Conservation (phyloP, 306 rosid genomes). For the Cucurbita moschata region DNA sequence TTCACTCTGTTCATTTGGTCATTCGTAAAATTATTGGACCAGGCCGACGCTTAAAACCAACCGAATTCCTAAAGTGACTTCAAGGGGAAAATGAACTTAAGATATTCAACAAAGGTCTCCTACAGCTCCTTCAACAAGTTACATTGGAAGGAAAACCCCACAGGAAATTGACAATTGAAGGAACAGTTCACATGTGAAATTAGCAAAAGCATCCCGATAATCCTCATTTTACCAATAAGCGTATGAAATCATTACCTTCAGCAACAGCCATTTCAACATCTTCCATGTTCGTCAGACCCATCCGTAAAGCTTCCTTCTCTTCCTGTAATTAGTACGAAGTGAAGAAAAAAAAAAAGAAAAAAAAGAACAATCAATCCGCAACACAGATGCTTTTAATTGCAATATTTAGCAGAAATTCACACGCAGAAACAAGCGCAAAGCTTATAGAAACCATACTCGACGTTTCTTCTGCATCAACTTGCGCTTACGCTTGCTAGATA, state of each 20-base stretch:
- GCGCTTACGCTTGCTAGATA: conserved; percentile 88
- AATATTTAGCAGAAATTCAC: not conserved
- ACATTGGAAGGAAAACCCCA: not conserved
- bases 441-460: conserved; percentile 28
- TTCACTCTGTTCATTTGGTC: too few relatives aligned
- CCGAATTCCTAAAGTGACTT: not conserved
- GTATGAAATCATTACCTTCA: conserved; percentile 28
- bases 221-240: not conserved
- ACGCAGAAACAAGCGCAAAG: not conserved
- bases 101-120: not conserved
- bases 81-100: not conserved
- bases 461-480: conserved; percentile 75
- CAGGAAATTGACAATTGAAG: not conserved
- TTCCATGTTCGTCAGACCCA: conserved; percentile 57
- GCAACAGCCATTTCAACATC: conserved; percentile 82
- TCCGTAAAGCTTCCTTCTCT: conserved; percentile 51
- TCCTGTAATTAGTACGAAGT: conserved; percentile 27
- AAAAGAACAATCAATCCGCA: not conserved
- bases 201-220: not conserved
- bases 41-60: not conserved
- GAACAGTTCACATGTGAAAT: not conserved
- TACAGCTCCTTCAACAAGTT: not conserved
- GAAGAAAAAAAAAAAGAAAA: not conserved
- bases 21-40: not conserved
- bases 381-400: not conserved